phyloP scores from a whole-genome alignment of 495 filamentous ascomycete genomes.

The Umbilicaria muhlenbergii region DNA sequence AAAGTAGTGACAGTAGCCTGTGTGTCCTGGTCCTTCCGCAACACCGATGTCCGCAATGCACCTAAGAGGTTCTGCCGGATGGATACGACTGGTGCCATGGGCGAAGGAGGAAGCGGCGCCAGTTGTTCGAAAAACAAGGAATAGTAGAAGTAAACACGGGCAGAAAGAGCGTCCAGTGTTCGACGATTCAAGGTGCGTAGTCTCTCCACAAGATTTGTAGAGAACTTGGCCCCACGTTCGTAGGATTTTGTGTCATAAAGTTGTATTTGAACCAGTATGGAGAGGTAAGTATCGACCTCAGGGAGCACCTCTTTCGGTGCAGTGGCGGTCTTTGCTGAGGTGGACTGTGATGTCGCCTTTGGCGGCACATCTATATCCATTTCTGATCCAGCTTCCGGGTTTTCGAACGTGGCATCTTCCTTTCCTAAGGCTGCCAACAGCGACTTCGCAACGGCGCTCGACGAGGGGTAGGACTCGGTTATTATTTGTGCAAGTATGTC shows the following conservation, averaged over 20 bases:
- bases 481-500: conserved; percentile 71
- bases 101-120: conserved; percentile 70
- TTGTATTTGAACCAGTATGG: conserved; percentile 77
- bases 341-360: conserved; percentile 29
- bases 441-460: conserved; percentile 47
- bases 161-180: conserved; percentile 82
- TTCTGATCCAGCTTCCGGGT: conserved; percentile 34
- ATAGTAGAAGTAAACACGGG: conserved; percentile 96
- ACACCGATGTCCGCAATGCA: conserved; percentile 80
- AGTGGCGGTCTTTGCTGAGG: conserved; percentile 18
- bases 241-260: conserved; percentile 71
- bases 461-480: conserved; percentile 57
- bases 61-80: conserved; percentile 77
- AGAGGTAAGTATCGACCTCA: conserved; percentile 84
- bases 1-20: conserved; percentile 91
- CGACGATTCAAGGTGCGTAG: conserved; percentile 83
- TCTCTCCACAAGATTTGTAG: conserved; percentile 59
- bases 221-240: conserved; percentile 70
- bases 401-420: conserved; percentile 40
- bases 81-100: conserved; percentile 62
- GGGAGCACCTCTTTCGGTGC: conserved; percentile 57
- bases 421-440: conserved; percentile 53
- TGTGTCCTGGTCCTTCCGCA: conserved; percentile 90
- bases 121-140: conserved; percentile 85
- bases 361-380: conserved; percentile 65